A percentile compares a stretch with the other conserved stretches of the same genome.
phyloP scores from a whole-genome alignment of 176 grass and related monocot genomes.

The Neostapfia colusana region DNA sequence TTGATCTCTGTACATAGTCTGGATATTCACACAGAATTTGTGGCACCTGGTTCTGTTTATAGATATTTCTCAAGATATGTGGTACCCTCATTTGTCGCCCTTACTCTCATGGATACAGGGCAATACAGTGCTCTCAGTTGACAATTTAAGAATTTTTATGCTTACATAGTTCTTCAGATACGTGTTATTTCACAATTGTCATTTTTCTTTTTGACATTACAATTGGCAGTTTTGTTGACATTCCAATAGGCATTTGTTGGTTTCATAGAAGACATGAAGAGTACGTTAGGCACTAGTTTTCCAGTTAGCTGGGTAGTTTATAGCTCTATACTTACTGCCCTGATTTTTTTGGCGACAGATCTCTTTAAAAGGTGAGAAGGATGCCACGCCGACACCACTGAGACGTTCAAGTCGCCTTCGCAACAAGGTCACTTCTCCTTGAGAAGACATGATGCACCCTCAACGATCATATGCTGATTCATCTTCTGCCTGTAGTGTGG shows the following conservation, averaged over 20 bases:
- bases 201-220: no score
- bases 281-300: neutral
- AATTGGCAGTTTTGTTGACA: no score
- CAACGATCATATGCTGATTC: neutral
- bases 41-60: neutral
- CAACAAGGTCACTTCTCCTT: slow-evolving; percentile 45
- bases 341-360: slow-evolving; percentile 1
- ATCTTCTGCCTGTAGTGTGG: slow-evolving; percentile 1
- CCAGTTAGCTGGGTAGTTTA: neutral
- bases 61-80: neutral
- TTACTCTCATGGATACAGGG: neutral
- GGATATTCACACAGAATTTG: neutral
- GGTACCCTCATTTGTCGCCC: neutral
- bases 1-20: neutral
- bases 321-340: neutral
- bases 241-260: neutral
- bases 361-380: slow-evolving; percentile 6
- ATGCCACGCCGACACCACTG: slow-evolving; percentile 28
- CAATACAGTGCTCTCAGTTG: no score
- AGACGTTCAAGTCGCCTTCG: slow-evolving; percentile 58
- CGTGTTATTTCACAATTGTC: neutral
- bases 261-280: neutral
- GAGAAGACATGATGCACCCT: slow-evolving; percentile 11
- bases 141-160: neutral
- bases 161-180: neutral